Percentiles rank a stretch among this genome's conserved stretches.
Conservation (phyloP, 768 basidiomycete genomes). For the Phylloporus sp. region DNA sequence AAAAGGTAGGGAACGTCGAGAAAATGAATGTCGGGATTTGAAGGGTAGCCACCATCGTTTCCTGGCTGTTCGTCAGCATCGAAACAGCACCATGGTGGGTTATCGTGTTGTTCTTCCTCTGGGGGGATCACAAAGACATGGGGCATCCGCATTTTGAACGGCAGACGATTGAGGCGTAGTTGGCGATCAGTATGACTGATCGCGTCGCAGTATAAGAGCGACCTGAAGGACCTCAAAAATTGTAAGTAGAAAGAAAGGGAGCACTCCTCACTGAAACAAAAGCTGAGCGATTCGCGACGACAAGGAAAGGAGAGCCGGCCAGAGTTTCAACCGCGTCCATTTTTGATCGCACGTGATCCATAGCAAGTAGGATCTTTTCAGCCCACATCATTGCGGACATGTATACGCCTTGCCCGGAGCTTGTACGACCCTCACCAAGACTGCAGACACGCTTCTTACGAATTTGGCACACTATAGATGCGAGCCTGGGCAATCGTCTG, state of each 20-base stretch:
- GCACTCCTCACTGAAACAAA: constrained; percentile 12
- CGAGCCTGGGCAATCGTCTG: no score
- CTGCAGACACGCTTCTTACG: constrained; percentile 55
- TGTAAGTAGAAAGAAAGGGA: not conserved
- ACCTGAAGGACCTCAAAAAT: constrained; percentile 13
- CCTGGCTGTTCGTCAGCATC: constrained; percentile 39
- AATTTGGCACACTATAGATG: constrained; percentile 41
- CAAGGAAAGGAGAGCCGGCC: constrained; percentile 13
- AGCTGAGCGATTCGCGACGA: constrained; percentile 1
- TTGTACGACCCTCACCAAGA: constrained; percentile 58
- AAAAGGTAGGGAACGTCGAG: constrained; percentile 30
- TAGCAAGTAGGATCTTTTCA: no score
- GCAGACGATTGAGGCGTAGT: constrained; percentile 13
- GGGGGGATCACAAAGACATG: constrained; percentile 55
- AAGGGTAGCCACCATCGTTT: constrained; percentile 12
- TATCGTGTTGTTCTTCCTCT: constrained; percentile 46
- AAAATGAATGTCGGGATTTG: constrained; percentile 28
- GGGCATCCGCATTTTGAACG: constrained; percentile 32
- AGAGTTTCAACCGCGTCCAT: constrained; percentile 18
- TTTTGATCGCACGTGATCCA: constrained; percentile 17
- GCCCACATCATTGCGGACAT: constrained; percentile 65
- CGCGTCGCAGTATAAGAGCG: constrained; percentile 8
- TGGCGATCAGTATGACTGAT: constrained; percentile 5
- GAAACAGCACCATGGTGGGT: constrained; percentile 54
- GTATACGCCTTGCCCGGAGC: constrained; percentile 70